Conservation (phyloP, 805 yeast genomes). For the Peterozyma xylosa region DNA sequence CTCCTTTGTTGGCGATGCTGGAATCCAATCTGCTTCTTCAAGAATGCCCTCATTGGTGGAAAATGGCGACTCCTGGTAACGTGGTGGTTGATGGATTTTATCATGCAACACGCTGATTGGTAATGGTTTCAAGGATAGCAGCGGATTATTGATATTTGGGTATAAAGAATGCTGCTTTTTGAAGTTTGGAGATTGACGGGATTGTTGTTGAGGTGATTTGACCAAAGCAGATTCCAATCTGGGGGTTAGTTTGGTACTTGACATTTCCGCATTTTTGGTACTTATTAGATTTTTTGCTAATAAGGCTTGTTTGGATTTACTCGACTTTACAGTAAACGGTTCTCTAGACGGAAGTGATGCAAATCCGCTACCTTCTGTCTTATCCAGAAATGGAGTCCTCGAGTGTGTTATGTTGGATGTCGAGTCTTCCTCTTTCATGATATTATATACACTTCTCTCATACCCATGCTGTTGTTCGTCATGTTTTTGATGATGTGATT, state of each 20-base stretch:
- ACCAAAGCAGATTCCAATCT: constrained; percentile 15
- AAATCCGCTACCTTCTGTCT: constrained; percentile 16
- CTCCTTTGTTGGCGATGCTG: too few species aligned
- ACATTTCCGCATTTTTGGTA: neutral
- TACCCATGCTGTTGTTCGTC: constrained; percentile 10
- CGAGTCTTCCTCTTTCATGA: constrained; percentile 1
- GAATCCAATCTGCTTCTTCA: too few species aligned
- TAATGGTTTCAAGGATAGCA: neutral
- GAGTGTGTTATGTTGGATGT: constrained; percentile 11
- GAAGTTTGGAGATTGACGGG: neutral
- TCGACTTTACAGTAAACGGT: constrained; percentile 20
- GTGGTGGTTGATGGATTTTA: constrained; percentile 5
- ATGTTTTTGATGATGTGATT: constrained; percentile 1
- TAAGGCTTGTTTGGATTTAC: constrained; percentile 5
- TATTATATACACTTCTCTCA: too few species aligned
- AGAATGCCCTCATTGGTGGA: too few species aligned
- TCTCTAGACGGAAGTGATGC: constrained; percentile 21
- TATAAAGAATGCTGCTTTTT: neutral
- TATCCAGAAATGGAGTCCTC: constrained; percentile 14
- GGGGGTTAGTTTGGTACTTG: neutral
- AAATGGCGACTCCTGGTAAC: neutral
- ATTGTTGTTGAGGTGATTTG: constrained; percentile 11
- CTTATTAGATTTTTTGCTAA: too few species aligned
- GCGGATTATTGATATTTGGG: too few species aligned
- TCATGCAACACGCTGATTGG: neutral